Evolutionary conservation across 148 eudicot species (phyloP), one percentile per base, ranked within the genome.

Genomic region (Bassia scoparia): DNA sequence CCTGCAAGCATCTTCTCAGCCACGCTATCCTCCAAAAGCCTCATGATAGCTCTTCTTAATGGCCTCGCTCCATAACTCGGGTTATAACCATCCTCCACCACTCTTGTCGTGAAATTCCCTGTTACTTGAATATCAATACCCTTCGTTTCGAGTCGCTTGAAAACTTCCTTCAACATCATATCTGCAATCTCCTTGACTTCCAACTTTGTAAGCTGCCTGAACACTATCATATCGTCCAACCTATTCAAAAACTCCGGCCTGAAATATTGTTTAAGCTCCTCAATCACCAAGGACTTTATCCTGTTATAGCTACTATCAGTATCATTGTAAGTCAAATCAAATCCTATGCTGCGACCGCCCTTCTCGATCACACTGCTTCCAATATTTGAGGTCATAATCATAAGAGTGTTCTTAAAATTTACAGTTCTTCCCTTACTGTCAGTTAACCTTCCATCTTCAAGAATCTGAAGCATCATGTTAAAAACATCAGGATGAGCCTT

Each of bases 401-500:
- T 38, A 33, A 93, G 89, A 10, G 94, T 90, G 75, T 90, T 90
- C 83, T 93, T 93, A 80, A 93, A 93, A 65, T 93, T 86, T 9
- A 93, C 94, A 0, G 96, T 83, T 61, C 94, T 76, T 0, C 98
- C 96, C 56, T 90, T 93, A 80, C 94, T 90, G 69, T 93, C 96
- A 0, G 96, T 93, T 74, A 93, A 61, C 76, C 98, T 83, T 3
- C 98, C 98, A 24, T 93, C 98, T 50, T 93, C 98, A 0, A 90
- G 89, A 77, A 93, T 93, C 67, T 93, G 98, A 81, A 90, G 92
- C 93, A 93, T 93, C 82, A 93, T 84, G 62, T 90, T 90, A 79
- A 93, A 90, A 49, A 93, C 94, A 74, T 93, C 98, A 2, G 91
- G 92, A 53, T 90, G 96, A 21, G 98, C 98, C 84, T 93, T 93